Evolutionary conservation across 805 yeast species (phyloP).

Genomic region (Myxozyma mucilagina): DNA sequence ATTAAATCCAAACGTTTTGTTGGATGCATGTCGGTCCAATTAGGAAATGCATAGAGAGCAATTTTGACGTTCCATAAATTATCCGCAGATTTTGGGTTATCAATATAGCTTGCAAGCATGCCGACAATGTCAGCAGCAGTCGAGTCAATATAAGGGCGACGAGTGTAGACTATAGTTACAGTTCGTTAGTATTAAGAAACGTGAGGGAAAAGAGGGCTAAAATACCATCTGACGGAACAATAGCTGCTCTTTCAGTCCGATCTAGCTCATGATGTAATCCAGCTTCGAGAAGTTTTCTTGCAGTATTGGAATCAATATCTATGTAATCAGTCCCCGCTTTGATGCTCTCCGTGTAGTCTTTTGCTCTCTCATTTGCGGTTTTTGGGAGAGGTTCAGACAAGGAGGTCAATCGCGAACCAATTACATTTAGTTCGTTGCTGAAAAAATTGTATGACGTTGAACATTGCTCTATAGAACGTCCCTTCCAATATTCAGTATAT

Average conservation of each 20-base stretch:
- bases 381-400: neutral
- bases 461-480: slow-evolving; percentile 6
- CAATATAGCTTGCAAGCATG: slow-evolving; percentile 20
- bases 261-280: slow-evolving; percentile 20
- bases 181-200: neutral
- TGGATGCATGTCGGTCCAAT: slow-evolving; percentile 12
- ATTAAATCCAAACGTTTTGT: neutral
- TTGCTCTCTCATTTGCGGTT: neutral
- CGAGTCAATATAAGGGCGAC: slow-evolving; percentile 13
- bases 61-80: slow-evolving; percentile 27
- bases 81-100: slow-evolving; percentile 11
- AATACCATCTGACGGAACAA: slow-evolving; percentile 22
- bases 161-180: slow-evolving; percentile 4
- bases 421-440: slow-evolving; percentile 10
- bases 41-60: slow-evolving; percentile 20
- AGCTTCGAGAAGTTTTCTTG: slow-evolving; percentile 15
- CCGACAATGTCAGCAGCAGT: slow-evolving; percentile 23
- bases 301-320: neutral
- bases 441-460: slow-evolving; percentile 7
- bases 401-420: slow-evolving; percentile 2
- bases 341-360: neutral
- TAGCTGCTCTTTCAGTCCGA: slow-evolving; percentile 16
- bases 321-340: neutral
- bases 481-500: slow-evolving; percentile 16
- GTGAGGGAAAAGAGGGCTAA: too few relatives aligned